Evolutionary conservation across 2,329 filamentous ascomycete genomes (phyloP), one percentile per base, ranked within the genome.

Genomic region (Penicillium sp.): DNA sequence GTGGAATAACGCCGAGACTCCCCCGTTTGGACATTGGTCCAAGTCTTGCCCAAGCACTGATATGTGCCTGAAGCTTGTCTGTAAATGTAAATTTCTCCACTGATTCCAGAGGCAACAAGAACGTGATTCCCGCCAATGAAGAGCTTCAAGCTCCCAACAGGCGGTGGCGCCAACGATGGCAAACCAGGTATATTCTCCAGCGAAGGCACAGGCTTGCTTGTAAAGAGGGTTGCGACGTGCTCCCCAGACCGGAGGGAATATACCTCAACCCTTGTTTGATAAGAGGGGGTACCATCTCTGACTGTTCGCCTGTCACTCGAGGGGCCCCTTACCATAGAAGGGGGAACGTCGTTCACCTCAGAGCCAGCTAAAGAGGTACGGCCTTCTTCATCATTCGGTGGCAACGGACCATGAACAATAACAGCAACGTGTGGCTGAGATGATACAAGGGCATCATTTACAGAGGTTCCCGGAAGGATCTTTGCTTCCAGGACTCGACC

Each of bases 11-110:
- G 63, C 33, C 71, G 63, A 18, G 56, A 48, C 36, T 69, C 61
- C 29, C 59, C 61, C 10, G 62, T 77, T 58, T 93, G 87, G 18
- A 95, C 72, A 30, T 82, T 83, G 1, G 93, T 96, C 93, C 93
- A 98, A 13, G 94, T 71, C 68, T 98, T 98, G 14, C 84, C 90
- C 39, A 93, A 74, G 56, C 89, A 96, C 43, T 73, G 71, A 58
- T 80, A 84, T 10, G 48, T 44, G 20, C 47, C 49, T 8, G 51
- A 49, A 25, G 47, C 53, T 37, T 63, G 47, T 20, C 72, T 61
- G 77, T 83, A 97, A 6, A 95, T 72, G 75, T 86, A 95, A 31
- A 91, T 82, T 67, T 97, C 91, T 9, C 91, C 91, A 34, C 87
- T 95, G 15, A 76, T 69, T 2, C 88, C 89, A 34, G 89, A 96